These are phyloP conservation scores for Echites panduratus DNA, from an alignment of 257 asterid genomes.

Conservation along the genomic window DNA sequence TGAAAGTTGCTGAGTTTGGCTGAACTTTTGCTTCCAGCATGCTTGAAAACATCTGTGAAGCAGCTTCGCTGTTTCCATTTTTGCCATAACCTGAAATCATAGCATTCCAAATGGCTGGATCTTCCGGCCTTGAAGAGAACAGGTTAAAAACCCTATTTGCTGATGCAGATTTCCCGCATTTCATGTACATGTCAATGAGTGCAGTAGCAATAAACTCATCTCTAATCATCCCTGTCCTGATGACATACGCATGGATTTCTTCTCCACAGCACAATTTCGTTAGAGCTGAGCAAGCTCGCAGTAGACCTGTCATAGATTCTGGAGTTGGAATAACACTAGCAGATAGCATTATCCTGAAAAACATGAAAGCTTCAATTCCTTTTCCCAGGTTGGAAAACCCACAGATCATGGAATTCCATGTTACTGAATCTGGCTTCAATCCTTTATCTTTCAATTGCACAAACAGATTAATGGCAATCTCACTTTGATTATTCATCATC, in stretches of 20 bases:
- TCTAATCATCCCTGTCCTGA: slow-evolving; percentile 29
- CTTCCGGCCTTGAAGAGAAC: slow-evolving; percentile 40
- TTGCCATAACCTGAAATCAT: slow-evolving; percentile 87
- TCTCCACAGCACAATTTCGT: slow-evolving; percentile 39
- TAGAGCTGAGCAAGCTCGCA: slow-evolving; percentile 61
- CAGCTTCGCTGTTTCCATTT: slow-evolving; percentile 58
- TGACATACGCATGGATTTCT: slow-evolving; percentile 62
- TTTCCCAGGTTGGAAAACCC: slow-evolving; percentile 58
- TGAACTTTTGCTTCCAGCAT: slow-evolving; percentile 54
- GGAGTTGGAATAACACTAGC: slow-evolving; percentile 36
- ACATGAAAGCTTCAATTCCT: slow-evolving; percentile 47
- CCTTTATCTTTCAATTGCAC: slow-evolving; percentile 37
- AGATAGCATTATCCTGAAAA: slow-evolving; percentile 65
- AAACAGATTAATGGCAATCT: slow-evolving; percentile 54
- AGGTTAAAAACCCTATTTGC: slow-evolving; percentile 44
- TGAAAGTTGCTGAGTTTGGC: slow-evolving; percentile 66
- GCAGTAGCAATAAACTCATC: slow-evolving; percentile 67
- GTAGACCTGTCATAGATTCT: slow-evolving; percentile 54
- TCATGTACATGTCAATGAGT: slow-evolving; percentile 81
- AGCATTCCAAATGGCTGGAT: slow-evolving; percentile 89
- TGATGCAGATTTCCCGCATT: slow-evolving; percentile 51
- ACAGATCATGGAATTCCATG: slow-evolving; percentile 86
- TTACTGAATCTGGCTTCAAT: slow-evolving; percentile 53
- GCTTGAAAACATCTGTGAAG: slow-evolving; percentile 47
- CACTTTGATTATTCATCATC: slow-evolving; percentile 57